Evolutionary conservation across 179 eudicot species (phyloP).

Genomic region (Kewa caespitosa): DNA sequence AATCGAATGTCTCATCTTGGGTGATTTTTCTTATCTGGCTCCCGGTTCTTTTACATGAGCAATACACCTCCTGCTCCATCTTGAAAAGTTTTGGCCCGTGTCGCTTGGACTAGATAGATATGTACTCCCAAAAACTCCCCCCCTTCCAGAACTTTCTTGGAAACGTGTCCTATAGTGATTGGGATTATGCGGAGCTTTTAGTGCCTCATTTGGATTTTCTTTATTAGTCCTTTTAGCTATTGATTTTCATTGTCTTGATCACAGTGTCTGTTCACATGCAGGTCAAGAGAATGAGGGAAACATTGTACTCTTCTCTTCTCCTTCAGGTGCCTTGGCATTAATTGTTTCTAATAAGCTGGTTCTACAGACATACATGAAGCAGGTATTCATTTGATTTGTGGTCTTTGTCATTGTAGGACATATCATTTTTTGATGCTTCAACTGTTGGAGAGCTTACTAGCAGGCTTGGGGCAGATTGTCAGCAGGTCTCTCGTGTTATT

Average conservation of each 20-base stretch:
- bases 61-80: not conserved
- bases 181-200: not conserved
- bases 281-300: constrained; percentile 97
- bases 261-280: constrained; percentile 35
- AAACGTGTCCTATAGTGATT: not conserved
- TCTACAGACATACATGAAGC: not conserved
- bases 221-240: not conserved
- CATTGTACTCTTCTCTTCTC: constrained; percentile 79
- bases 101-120: not conserved
- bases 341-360: not conserved
- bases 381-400: not conserved
- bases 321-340: constrained; percentile 59
- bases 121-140: not conserved
- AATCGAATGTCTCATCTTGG: not conserved
- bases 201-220: not conserved
- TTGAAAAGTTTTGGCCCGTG: too few relatives aligned
- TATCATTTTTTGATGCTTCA: constrained; percentile 81
- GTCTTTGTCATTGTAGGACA: constrained; percentile 56
- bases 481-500: constrained; percentile 97
- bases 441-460: constrained; percentile 98
- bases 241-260: constrained; percentile 19
- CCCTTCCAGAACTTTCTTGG: not conserved
- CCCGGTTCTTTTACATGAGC: not conserved
- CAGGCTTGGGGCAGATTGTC: constrained; percentile 99
- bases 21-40: not conserved